phyloP scores from a whole-genome alignment of 2,329 filamentous ascomycete genomes.

The Nigrospora oryzae region DNA sequence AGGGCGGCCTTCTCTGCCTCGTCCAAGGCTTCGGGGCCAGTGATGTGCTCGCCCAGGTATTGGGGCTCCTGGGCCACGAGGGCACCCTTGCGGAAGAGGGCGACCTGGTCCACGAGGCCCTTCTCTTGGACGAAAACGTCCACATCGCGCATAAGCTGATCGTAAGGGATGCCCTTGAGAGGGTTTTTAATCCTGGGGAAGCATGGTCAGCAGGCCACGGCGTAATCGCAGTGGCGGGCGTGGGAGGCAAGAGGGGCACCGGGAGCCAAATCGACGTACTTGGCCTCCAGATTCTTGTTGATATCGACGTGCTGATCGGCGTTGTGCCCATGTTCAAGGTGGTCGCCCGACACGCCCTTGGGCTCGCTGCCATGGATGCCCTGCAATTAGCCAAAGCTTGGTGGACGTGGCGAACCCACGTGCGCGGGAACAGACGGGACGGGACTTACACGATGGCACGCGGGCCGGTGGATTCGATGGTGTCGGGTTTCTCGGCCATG shows the following conservation, averaged over 20 bases:
- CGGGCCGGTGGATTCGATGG: not conserved
- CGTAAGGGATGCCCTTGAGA: constrained; percentile 38
- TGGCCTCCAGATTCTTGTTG: constrained; percentile 31
- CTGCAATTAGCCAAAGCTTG: not conserved
- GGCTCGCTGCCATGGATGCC: constrained; percentile 1
- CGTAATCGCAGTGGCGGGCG: not conserved
- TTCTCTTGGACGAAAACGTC: constrained; percentile 53
- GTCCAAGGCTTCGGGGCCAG: constrained; percentile 46
- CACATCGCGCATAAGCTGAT: constrained; percentile 45
- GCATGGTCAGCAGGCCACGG: not conserved
- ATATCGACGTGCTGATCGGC: constrained; percentile 25
- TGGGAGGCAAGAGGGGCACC: not conserved
- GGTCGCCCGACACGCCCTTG: constrained; percentile 13
- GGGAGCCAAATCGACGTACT: constrained; percentile 20
- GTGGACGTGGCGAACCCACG: not conserved
- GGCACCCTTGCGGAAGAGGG: constrained; percentile 58
- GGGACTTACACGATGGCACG: not conserved
- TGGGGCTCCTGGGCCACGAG: constrained; percentile 64
- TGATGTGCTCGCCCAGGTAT: constrained; percentile 49
- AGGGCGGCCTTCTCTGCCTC: constrained; percentile 53
- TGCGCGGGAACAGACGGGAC: not conserved
- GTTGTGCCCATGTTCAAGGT: constrained; percentile 15
- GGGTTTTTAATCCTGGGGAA: constrained; percentile 34
- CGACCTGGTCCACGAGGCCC: constrained; percentile 47
- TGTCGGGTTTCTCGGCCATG: constrained; percentile 1